phyloP scores from a whole-genome alignment of 2,329 filamentous ascomycete genomes.

The Penicillium sp. region DNA sequence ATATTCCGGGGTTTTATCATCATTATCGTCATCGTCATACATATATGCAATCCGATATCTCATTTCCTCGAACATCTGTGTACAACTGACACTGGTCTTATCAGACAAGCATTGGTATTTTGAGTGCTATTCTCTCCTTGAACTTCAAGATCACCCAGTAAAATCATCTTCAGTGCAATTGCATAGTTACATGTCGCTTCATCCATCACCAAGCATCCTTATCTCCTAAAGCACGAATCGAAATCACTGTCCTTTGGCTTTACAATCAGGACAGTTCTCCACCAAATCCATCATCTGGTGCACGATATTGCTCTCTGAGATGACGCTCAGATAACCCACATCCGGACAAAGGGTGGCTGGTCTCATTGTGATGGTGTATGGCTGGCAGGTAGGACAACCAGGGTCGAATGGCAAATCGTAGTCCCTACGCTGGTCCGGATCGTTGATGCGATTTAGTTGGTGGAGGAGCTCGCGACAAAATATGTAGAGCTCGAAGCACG shows the following conservation, averaged over 20 bases:
- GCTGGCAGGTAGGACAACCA: slow-evolving; percentile 9
- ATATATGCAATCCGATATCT: not conserved
- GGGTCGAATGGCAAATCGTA: slow-evolving; percentile 12
- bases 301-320: slow-evolving; percentile 12
- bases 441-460: slow-evolving; percentile 34
- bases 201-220: not conserved
- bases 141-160: not conserved
- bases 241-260: not conserved
- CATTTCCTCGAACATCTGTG: not conserved
- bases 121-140: not conserved
- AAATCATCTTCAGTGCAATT: not conserved
- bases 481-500: slow-evolving; percentile 17
- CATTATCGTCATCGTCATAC: not conserved
- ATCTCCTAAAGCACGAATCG: not conserved
- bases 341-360: not conserved
- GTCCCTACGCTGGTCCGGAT: slow-evolving; percentile 18
- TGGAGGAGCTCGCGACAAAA: slow-evolving; percentile 25
- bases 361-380: not conserved
- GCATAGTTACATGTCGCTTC: not conserved
- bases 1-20: slow-evolving; percentile 1
- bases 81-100: not conserved
- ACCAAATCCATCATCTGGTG: slow-evolving; percentile 11
- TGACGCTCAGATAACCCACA: too few relatives aligned
- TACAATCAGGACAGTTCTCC: slow-evolving; percentile 8
- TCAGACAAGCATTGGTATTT: not conserved